A percentile compares a stretch with the other conserved stretches of the same genome.
Evolutionary conservation across 1,284 basidiomycete genomes (phyloP).

Genomic region (Psilocybe mexicana): DNA sequence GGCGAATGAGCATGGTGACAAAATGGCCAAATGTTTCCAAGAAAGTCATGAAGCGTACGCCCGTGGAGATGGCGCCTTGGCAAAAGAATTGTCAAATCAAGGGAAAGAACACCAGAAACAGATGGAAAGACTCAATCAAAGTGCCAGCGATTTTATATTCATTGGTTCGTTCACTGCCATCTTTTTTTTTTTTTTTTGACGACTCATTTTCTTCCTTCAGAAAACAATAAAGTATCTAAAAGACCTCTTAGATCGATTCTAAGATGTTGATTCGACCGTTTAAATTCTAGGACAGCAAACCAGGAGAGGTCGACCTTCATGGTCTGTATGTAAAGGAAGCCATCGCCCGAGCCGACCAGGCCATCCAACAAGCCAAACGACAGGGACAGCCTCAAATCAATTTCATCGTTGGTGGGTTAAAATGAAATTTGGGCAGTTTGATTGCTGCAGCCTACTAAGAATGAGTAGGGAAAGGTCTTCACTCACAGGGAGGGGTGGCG

Average conservation of each 20-base stretch:
- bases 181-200: neutral
- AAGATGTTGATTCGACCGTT: neutral
- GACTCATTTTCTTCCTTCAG: slow-evolving; percentile 36
- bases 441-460: neutral
- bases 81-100: slow-evolving; percentile 82
- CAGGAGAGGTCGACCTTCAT: slow-evolving; percentile 85
- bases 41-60: slow-evolving; percentile 69
- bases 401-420: slow-evolving; percentile 79
- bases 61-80: slow-evolving; percentile 72
- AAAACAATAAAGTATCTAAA: slow-evolving; percentile 73
- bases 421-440: neutral
- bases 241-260: neutral
- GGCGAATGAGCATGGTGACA: slow-evolving; percentile 73
- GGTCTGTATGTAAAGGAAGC: slow-evolving; percentile 94
- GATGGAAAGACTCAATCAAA: slow-evolving; percentile 81
- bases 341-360: slow-evolving; percentile 68
- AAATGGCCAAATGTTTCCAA: slow-evolving; percentile 72
- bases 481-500: slow-evolving; percentile 77
- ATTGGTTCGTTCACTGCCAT: slow-evolving; percentile 46
- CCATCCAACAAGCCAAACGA: slow-evolving; percentile 67
- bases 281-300: slow-evolving; percentile 55
- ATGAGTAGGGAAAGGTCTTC: slow-evolving; percentile 74
- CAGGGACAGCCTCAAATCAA: slow-evolving; percentile 72
- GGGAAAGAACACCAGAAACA: slow-evolving; percentile 81
- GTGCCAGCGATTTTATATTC: slow-evolving; percentile 93